Conservation (phyloP, 345 rosid species). For the Syzygium aqueum region DNA sequence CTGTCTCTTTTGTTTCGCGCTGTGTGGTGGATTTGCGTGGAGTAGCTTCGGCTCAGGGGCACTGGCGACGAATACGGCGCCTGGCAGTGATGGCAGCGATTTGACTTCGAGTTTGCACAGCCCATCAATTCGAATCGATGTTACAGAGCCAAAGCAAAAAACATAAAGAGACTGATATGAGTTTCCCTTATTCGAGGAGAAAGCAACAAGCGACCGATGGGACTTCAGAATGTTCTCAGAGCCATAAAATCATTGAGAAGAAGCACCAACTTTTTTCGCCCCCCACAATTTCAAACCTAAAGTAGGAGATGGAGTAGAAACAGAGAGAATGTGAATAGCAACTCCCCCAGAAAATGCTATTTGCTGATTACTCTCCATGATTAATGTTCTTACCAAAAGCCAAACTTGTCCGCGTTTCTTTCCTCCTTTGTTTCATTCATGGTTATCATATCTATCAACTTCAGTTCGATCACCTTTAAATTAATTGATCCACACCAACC, state of each 20-base stretch:
- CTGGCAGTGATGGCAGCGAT: constrained; percentile 65
- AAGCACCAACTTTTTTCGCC: not conserved
- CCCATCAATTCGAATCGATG: constrained; percentile 38
- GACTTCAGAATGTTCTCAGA: not conserved
- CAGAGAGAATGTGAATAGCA: not conserved
- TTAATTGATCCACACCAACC: not conserved
- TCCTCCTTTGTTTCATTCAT: not conserved
- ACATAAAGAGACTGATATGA: not conserved
- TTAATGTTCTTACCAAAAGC: not conserved
- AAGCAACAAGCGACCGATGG: not conserved
- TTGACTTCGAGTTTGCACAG: constrained; percentile 71
- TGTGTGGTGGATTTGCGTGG: constrained; percentile 59
- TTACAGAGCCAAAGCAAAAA: not conserved
- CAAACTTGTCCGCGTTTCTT: not conserved
- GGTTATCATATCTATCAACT: not conserved
- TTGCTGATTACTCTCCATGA: not conserved
- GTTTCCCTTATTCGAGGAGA: not conserved
- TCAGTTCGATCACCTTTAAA: not conserved
- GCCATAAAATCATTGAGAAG: not conserved
- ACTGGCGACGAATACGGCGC: constrained; percentile 36
- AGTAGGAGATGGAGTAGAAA: not conserved
- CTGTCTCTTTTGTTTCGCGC: constrained; percentile 47
- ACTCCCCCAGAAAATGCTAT: not conserved
- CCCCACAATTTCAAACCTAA: not conserved
- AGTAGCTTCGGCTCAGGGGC: constrained; percentile 34